These are phyloP conservation scores for Paramecium pentaurelia DNA, from an alignment of 73 alveolate genomes.

Conservation along the genomic window DNA sequence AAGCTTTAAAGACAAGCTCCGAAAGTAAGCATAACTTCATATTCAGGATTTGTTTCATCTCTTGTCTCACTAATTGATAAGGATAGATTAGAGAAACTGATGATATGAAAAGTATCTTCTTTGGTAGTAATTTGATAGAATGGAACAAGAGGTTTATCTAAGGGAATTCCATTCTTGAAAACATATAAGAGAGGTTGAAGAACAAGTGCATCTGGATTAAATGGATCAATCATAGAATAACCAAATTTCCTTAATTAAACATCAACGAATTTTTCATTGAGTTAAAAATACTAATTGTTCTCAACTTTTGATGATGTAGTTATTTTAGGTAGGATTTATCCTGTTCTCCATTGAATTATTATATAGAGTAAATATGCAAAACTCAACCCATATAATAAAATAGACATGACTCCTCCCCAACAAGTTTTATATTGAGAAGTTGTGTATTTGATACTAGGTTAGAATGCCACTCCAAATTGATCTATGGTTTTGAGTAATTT, in stretches of 20 bases:
- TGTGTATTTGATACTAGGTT: conserved; percentile 2
- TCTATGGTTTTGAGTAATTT: neutral
- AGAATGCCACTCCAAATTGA: conserved; percentile 25
- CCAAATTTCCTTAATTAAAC: neutral
- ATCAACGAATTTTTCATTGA: neutral
- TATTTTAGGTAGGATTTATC: neutral
- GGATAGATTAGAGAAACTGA: neutral
- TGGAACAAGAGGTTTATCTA: neutral
- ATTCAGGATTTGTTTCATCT: neutral
- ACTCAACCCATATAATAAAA: conserved; percentile 16
- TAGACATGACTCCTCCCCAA: conserved; percentile 22
- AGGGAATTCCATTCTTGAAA: neutral
- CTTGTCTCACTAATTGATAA: neutral
- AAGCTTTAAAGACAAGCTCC: neutral
- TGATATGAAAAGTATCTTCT: neutral
- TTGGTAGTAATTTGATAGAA: neutral
- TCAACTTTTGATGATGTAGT: neutral
- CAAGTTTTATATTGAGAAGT: neutral
- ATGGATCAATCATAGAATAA: neutral
- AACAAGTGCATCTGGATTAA: neutral
- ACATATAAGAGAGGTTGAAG: neutral
- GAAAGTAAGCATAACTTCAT: neutral
- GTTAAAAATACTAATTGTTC: neutral
- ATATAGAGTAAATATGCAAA: neutral
- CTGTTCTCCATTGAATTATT: neutral